Evolutionary conservation across 495 filamentous ascomycete species (phyloP).

Genomic region (Penicillium diatomitis): DNA sequence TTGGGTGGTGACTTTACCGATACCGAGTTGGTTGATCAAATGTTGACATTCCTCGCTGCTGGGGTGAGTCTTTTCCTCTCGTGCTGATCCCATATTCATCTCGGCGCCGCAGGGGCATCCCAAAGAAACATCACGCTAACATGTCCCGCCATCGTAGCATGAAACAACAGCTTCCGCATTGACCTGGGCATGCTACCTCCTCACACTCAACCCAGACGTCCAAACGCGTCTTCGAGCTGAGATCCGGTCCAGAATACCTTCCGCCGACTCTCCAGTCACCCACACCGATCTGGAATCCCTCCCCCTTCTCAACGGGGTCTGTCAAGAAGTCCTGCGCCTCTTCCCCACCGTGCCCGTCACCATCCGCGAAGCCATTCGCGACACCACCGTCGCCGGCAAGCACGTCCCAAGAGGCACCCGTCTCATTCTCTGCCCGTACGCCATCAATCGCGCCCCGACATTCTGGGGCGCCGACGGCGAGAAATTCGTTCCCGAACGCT

Average conservation of each 20-base stretch:
- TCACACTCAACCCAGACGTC: slow-evolving; percentile 35
- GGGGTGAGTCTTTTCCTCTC: slow-evolving; percentile 17
- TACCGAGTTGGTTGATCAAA: slow-evolving; percentile 43
- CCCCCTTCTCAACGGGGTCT: slow-evolving; percentile 44
- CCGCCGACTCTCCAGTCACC: slow-evolving; percentile 17
- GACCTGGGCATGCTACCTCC: slow-evolving; percentile 44
- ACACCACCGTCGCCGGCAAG: slow-evolving; percentile 35
- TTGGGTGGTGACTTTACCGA: slow-evolving; percentile 47
- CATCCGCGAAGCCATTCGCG: slow-evolving; percentile 36
- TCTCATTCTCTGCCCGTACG: slow-evolving; percentile 35
- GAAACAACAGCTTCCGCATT: slow-evolving; percentile 48
- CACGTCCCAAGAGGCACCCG: slow-evolving; percentile 36
- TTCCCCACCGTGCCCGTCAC: slow-evolving; percentile 45
- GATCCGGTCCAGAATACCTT: slow-evolving; percentile 33
- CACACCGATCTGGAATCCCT: slow-evolving; percentile 38
- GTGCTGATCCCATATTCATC: background rate
- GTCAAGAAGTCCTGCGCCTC: slow-evolving; percentile 39
- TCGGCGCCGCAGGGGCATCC: no score
- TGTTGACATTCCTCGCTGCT: slow-evolving; percentile 47
- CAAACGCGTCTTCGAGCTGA: slow-evolving; percentile 40
- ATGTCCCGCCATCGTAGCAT: slow-evolving; percentile 19
- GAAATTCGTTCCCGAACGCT: slow-evolving; percentile 38
- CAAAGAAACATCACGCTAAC: slow-evolving; percentile 7
- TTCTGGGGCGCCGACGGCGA: slow-evolving; percentile 37
- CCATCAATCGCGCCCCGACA: slow-evolving; percentile 29